phyloP scores from a whole-genome alignment of 208 protist genomes.

The Acanthamoeba lenticulata region DNA sequence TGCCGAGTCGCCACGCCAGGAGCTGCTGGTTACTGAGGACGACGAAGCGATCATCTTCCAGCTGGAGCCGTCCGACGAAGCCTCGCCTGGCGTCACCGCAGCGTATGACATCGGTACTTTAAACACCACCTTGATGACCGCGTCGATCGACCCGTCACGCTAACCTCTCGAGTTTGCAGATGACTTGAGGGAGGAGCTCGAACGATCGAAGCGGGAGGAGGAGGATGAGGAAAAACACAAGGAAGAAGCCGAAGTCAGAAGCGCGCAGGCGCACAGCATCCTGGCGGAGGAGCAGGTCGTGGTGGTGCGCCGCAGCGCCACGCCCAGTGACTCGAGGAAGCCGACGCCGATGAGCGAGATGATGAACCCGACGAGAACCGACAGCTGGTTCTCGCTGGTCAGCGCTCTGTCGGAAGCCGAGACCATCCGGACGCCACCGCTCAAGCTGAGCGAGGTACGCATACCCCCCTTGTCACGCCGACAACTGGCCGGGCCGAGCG shows the following conservation, averaged over 20 bases:
- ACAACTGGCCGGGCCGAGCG: too few species aligned
- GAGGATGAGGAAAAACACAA: background rate
- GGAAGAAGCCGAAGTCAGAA: background rate
- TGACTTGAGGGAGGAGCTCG: background rate
- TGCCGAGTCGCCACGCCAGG: background rate
- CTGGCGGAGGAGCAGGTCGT: background rate
- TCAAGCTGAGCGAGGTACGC: background rate
- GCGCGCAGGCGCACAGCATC: background rate
- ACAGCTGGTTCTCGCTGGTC: background rate
- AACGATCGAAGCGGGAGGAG: background rate
- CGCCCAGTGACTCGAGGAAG: background rate
- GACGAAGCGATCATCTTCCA: background rate
- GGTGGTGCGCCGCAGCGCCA: background rate
- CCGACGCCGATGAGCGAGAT: background rate
- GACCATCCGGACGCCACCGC: background rate
- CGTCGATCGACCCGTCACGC: background rate
- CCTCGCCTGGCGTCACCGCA: background rate
- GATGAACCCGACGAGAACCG: background rate
- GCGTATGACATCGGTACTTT: background rate
- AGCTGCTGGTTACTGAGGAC: conserved; percentile 46
- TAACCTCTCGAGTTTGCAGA: background rate
- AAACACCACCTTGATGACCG: background rate
- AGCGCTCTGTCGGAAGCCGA: background rate
- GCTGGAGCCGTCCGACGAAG: background rate
- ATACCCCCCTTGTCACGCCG: too few species aligned